Evolutionary conservation across 2,329 filamentous ascomycete genomes (phyloP).

Genomic region (Xylaria sp.): DNA sequence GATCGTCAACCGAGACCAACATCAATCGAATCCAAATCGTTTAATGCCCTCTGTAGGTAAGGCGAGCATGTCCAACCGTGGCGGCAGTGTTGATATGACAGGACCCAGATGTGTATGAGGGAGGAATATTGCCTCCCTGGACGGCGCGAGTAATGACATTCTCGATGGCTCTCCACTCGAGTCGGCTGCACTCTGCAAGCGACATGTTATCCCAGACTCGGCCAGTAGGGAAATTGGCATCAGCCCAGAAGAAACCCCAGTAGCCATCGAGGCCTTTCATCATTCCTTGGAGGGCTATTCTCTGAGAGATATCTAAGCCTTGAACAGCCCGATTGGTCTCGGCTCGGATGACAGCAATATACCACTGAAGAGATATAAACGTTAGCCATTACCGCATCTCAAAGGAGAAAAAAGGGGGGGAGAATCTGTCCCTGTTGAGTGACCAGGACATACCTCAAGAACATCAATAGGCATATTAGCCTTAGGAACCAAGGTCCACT

Average conservation of each 20-base stretch:
- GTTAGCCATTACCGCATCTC: conserved; percentile 19
- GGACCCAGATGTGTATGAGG: conserved; percentile 25
- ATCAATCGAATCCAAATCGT: background rate
- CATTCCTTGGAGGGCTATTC: conserved; percentile 51
- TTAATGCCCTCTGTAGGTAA: conserved; percentile 1
- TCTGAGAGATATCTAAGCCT: conserved; percentile 55
- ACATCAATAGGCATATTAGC: conserved; percentile 62
- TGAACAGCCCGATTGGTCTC: conserved; percentile 59
- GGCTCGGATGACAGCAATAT: conserved; percentile 65
- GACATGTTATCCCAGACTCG: conserved; percentile 60
- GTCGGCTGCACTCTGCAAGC: conserved; percentile 57
- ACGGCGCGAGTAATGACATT: conserved; percentile 55
- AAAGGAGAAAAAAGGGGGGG: background rate
- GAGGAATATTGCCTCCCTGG: conserved; percentile 36
- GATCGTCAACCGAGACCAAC: background rate
- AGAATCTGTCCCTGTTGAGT: background rate
- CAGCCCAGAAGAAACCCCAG: conserved; percentile 65
- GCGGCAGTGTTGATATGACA: conserved; percentile 9
- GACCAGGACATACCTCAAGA: conserved; percentile 61
- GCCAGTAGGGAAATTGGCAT: conserved; percentile 57
- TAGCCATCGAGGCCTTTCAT: conserved; percentile 54
- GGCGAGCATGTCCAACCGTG: background rate
- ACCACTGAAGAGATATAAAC: conserved; percentile 59
- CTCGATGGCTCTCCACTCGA: conserved; percentile 64
- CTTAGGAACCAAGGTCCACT: conserved; percentile 64